Conservation (phyloP, 306 rosid species). For the Cucumis sativus region Cucumber_9930_V3 NC_026660.2:22447501-22448000, state of each 20-base stretch:
- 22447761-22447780: neutral
- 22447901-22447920: constrained; percentile 1
- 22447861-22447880: neutral
- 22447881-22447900: neutral
- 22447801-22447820: neutral
- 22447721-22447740: neutral
- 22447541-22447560: neutral
- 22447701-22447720: neutral
- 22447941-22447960: neutral
- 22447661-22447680: neutral
- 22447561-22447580: neutral
- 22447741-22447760: neutral
- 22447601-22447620: neutral
- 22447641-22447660: neutral
- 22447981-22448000: neutral
- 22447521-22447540: neutral
- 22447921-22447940: neutral
- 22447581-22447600: neutral
- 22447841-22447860: neutral
- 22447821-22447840: neutral
- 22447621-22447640: neutral
- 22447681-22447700: neutral
- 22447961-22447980: neutral
- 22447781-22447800: neutral
- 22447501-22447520: neutral